Conservation (phyloP, 2,329 filamentous ascomycete genomes). For the Berkeleyomyces rouxiae region DNA sequence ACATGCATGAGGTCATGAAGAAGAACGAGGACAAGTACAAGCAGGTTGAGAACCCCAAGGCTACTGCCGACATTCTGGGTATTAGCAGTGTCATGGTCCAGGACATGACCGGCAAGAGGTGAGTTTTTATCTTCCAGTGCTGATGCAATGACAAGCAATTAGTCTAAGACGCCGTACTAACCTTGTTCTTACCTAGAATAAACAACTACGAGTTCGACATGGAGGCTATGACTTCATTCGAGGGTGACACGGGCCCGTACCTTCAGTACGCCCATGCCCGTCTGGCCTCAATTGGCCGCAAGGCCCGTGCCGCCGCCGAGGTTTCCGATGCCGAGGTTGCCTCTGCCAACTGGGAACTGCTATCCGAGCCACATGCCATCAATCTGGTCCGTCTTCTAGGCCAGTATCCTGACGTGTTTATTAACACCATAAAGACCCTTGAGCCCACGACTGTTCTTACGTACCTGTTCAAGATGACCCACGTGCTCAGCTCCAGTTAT, state of each 20-base stretch:
- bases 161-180: conserved; percentile 9
- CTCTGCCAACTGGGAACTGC: conserved; percentile 47
- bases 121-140: background rate
- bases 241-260: conserved; percentile 73
- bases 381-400: conserved; percentile 61
- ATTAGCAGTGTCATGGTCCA: conserved; percentile 96
- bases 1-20: conserved; percentile 96
- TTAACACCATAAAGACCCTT: conserved; percentile 69
- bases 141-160: background rate
- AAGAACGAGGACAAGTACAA: conserved; percentile 81
- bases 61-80: conserved; percentile 72
- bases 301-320: conserved; percentile 36
- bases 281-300: conserved; percentile 46
- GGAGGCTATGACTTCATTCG: conserved; percentile 67
- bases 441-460: conserved; percentile 44
- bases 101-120: conserved; percentile 81
- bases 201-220: conserved; percentile 61
- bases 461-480: conserved; percentile 81
- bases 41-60: conserved; percentile 69
- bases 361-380: conserved; percentile 54
- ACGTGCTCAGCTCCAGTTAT: conserved; percentile 63
- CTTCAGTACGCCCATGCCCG: conserved; percentile 70
- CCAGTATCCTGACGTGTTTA: conserved; percentile 71
- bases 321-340: conserved; percentile 41
- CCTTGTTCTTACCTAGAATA: conserved; percentile 26